Base-by-base conservation (phyloP, 805 yeast species). In the Ogataea glucozyma region DNA sequence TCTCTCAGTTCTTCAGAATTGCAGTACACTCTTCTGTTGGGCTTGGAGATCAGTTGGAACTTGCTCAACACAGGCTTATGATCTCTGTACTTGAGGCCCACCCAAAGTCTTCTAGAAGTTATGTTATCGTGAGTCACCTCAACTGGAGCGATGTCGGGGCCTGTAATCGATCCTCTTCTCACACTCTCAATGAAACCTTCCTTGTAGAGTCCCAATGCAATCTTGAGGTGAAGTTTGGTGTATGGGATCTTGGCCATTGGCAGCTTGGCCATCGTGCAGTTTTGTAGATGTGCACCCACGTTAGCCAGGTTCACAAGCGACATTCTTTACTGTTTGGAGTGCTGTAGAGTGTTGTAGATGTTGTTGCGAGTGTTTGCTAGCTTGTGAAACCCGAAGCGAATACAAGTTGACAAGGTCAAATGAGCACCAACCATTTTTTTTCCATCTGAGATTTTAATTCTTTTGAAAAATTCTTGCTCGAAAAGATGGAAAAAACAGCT, bases 131-230 rank as follows among this genome's bases (percentile, higher is more conserved):
- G 89, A 0, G 98, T 89, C 17, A 81, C 85, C 31, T 84, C 89
- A 4, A 79, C 80, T 1, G 90, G 84, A 2, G 69, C 70, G 33
- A 69, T 61, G 62, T 93, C 98, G 11, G 99, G 98, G 1, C 97
- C 96, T 8, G 75, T 61, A 2, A 78, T 70, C 7, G 91, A 85
- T 3, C 99, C 99, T 57, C 87, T 78, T 58, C 87, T 95, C 40
- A 93, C 75, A 2, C 89, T 78, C 1, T 89, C 77, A 32, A 93
- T 70, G 61, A 91, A 88, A 0, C 99, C 99, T 66, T 90, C 95
- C 51, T 84, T 85, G 69, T 91, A 88, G 27, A 93, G 76, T 26
- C 89, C 91, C 40, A 86, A 70, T 11, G 95, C 88, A 37, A 93
- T 76, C 57, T 85, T 88, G 42, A 93, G 72, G 63, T 91, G 95